Evolutionary conservation across 306 rosid genomes (phyloP).

Genomic region (Malus sylvestris): DNA sequence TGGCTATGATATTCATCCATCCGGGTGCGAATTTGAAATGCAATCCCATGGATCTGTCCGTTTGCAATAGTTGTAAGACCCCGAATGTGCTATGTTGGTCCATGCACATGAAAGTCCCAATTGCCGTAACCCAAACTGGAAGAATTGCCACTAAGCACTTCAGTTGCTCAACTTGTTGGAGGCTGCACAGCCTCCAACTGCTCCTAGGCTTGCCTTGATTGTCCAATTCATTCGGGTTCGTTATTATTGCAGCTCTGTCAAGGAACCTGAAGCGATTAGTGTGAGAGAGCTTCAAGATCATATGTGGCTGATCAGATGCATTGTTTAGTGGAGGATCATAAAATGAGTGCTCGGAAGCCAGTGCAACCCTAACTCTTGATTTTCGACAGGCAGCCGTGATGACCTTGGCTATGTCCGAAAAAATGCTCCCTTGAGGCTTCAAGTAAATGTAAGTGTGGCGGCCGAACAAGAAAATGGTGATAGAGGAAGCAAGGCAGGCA

Average conservation of each 20-base stretch:
- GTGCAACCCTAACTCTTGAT: not conserved
- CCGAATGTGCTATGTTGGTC: slow-evolving; percentile 69
- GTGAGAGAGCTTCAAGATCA: slow-evolving; percentile 14
- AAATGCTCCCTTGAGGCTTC: slow-evolving; percentile 58
- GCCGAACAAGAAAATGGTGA: slow-evolving; percentile 52
- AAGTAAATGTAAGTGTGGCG: slow-evolving; percentile 42
- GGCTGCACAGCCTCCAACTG: slow-evolving; percentile 60
- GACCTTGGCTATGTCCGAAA: slow-evolving; percentile 49
- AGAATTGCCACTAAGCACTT: slow-evolving; percentile 57
- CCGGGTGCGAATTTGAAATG: slow-evolving; percentile 69
- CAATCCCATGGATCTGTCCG: slow-evolving; percentile 42
- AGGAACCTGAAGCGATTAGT: slow-evolving; percentile 52
- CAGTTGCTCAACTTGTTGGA: slow-evolving; percentile 68
- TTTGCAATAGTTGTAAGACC: slow-evolving; percentile 59
- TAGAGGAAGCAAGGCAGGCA: slow-evolving; percentile 47
- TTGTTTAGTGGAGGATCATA: slow-evolving; percentile 31
- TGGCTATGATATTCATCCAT: slow-evolving; percentile 49
- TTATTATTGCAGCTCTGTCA: slow-evolving; percentile 61
- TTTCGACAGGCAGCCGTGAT: slow-evolving; percentile 51
- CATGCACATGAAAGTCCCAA: slow-evolving; percentile 48
- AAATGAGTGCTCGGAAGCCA: slow-evolving; percentile 3
- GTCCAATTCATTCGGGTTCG: slow-evolving; percentile 38
- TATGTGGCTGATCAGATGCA: not conserved
- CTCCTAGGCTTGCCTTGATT: slow-evolving; percentile 35
- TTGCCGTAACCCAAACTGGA: slow-evolving; percentile 66